A percentile compares a stretch with the other conserved stretches of the same genome.
phyloP scores from a whole-genome alignment of 2,329 filamentous ascomycete species.

The Paecilomyces sp. region DNA sequence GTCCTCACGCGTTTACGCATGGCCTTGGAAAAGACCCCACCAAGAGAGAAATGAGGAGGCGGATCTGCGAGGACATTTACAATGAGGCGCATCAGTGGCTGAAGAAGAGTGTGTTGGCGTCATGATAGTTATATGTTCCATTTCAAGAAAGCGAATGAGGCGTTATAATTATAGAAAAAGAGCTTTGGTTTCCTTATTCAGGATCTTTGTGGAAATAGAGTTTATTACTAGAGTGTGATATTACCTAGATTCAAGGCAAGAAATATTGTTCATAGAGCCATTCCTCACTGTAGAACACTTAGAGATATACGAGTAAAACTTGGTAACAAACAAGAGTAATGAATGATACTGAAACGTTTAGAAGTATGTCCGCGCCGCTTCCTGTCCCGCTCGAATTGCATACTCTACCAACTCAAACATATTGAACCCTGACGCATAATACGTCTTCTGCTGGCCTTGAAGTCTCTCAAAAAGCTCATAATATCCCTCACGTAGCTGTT shows the following conservation, averaged over 20 bases:
- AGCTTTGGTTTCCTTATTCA: neutral
- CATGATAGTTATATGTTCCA: neutral
- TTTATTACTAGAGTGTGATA: too few relatives aligned
- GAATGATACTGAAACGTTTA: neutral
- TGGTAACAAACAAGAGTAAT: neutral
- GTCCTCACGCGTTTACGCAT: conserved; percentile 1
- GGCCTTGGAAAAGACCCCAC: neutral
- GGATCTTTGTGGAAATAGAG: too few relatives aligned
- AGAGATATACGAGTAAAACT: neutral
- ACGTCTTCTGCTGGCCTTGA: neutral
- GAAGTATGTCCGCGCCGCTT: neutral
- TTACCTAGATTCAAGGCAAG: too few relatives aligned
- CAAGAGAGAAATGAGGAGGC: neutral
- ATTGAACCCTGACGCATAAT: neutral
- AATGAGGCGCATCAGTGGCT: neutral
- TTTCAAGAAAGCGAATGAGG: neutral
- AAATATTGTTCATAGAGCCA: too few relatives aligned
- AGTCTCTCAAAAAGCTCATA: neutral
- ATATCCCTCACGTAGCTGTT: neutral
- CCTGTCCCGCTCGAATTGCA: neutral
- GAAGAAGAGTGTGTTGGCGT: neutral
- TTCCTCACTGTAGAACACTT: too few relatives aligned
- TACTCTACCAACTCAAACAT: neutral
- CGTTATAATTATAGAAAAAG: neutral
- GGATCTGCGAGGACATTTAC: neutral